These are phyloP conservation scores for Fusarium longipes DNA, from an alignment of 2,329 filamentous ascomycete genomes.

Conservation along the genomic window DNA sequence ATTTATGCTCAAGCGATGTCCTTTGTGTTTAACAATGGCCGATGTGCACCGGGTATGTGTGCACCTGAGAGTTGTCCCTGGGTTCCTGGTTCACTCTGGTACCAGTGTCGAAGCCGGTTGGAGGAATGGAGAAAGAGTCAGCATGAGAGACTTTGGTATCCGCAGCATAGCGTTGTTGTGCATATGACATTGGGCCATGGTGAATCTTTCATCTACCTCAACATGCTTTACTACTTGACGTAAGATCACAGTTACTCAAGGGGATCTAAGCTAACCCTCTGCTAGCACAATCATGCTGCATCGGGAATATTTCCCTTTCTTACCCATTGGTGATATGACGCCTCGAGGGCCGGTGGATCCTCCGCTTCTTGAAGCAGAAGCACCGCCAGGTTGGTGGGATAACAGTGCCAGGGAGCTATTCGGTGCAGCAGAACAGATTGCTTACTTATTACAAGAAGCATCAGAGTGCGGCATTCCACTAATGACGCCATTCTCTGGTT, in stretches of 20 bases:
- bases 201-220: conserved; percentile 57
- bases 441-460: conserved; percentile 52
- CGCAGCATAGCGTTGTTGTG: conserved; percentile 51
- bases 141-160: conserved; percentile 52
- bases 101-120: conserved; percentile 44
- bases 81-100: conserved; percentile 53
- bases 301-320: conserved; percentile 58
- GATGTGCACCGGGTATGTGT: conserved; percentile 55
- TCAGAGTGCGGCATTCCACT: conserved; percentile 52
- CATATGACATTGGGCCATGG: conserved; percentile 55
- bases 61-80: conserved; percentile 55
- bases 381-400: conserved; percentile 55
- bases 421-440: conserved; percentile 51
- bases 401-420: conserved; percentile 53
- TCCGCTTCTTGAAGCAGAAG: conserved; percentile 52
- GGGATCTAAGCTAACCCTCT: accelerated
- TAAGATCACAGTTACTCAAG: conserved; percentile 11
- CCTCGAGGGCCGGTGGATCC: conserved; percentile 56
- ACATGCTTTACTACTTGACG: conserved; percentile 58
- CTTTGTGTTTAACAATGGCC: conserved; percentile 57
- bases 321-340: conserved; percentile 51
- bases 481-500: conserved; percentile 57
- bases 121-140: conserved; percentile 52
- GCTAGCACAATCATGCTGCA: conserved; percentile 55
- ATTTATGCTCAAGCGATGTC: conserved; percentile 57